Percentiles rank a stretch among this genome's conserved stretches.
phyloP scores from a whole-genome alignment of 1,284 basidiomycete genomes.

The Quambalaria eucalypti region DNA sequence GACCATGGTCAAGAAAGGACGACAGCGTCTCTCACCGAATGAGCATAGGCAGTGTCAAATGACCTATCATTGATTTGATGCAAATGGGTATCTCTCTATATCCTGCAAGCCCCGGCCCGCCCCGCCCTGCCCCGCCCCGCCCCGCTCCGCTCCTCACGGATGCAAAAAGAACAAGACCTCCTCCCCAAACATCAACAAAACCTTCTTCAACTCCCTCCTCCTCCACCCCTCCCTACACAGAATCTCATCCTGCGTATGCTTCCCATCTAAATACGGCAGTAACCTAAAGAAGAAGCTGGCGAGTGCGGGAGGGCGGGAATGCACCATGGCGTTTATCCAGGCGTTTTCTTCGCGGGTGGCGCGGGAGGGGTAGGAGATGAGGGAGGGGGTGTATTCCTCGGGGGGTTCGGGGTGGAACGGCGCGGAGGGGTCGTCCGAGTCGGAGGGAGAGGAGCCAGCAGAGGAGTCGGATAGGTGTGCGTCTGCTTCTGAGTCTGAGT shows the following conservation, averaged over 20 bases:
- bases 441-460: neutral
- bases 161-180: conserved; percentile 35
- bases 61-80: no score
- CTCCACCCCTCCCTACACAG: conserved; percentile 27
- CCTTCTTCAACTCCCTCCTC: conserved; percentile 16
- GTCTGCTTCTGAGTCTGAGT: neutral
- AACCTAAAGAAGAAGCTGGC: conserved; percentile 11
- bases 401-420: conserved; percentile 1
- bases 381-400: conserved; percentile 38
- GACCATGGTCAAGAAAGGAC: no score
- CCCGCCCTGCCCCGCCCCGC: neutral
- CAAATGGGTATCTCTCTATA: no score
- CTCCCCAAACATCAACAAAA: conserved; percentile 25
- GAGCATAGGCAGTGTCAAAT: no score
- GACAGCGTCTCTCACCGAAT: no score
- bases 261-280: conserved; percentile 42
- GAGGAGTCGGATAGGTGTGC: neutral
- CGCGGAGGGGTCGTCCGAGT: conserved; percentile 27
- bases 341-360: conserved; percentile 65
- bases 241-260: conserved; percentile 44
- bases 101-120: neutral
- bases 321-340: conserved; percentile 74
- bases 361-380: conserved; percentile 71
- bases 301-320: conserved; percentile 27
- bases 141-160: conserved; percentile 9